phyloP scores from a whole-genome alignment of 768 basidiomycete species.

The Lactifluus pinguis region DNA sequence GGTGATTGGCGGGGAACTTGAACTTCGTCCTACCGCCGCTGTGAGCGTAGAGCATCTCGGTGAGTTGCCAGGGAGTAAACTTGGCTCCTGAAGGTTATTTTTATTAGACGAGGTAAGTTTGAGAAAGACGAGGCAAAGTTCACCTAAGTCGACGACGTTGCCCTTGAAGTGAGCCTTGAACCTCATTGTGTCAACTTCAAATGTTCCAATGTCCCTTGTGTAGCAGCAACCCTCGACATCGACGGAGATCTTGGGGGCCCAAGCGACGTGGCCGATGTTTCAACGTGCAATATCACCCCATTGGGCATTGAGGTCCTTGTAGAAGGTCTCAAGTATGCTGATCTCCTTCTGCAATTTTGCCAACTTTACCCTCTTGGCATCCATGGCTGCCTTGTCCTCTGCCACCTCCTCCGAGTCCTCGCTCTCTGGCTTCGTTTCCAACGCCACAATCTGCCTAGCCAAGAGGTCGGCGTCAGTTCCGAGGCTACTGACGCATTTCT shows the following conservation, averaged over 20 bases:
- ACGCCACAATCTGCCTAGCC: background rate
- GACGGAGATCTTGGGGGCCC: slow-evolving; percentile 23
- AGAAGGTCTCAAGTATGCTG: slow-evolving; percentile 22
- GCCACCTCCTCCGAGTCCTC: background rate
- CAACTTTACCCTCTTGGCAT: background rate
- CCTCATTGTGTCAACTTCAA: slow-evolving; percentile 24
- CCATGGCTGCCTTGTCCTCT: background rate
- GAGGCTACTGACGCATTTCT: background rate
- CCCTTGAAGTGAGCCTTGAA: slow-evolving; percentile 23
- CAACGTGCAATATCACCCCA: slow-evolving; percentile 22
- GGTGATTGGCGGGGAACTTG: slow-evolving; percentile 3
- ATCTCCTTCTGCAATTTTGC: background rate
- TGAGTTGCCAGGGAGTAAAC: background rate
- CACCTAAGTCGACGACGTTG: slow-evolving; percentile 27
- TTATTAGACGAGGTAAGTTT: background rate
- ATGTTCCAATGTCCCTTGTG: slow-evolving; percentile 24
- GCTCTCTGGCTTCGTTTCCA: background rate
- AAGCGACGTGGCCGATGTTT: slow-evolving; percentile 23
- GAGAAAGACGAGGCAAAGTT: slow-evolving; percentile 21
- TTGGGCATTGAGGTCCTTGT: slow-evolving; percentile 18
- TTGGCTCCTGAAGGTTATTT: background rate
- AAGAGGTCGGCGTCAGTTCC: background rate
- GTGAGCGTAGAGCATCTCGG: background rate
- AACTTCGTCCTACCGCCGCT: background rate
- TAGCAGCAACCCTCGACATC: slow-evolving; percentile 18